Base-by-base conservation (phyloP, 345 rosid species). In the Nasturtium officinale region DNA sequence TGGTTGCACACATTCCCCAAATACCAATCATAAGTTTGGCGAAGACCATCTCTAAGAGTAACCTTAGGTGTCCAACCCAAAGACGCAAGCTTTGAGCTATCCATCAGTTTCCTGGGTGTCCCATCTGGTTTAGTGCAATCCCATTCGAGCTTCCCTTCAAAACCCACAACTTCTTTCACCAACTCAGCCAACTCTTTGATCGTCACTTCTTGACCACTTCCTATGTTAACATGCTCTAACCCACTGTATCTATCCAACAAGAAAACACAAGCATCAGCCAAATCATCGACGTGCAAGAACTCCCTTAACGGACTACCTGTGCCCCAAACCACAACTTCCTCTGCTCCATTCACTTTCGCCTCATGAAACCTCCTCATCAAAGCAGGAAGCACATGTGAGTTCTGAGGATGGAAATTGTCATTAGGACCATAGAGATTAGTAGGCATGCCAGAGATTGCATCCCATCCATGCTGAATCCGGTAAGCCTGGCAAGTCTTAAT, bases 271-370 rank as follows among this genome's bases (percentile, higher is more conserved):
- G 90, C 96, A 55, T 95, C 99, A 0, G 99, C 99, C 75, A 95
- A 70, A 80, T 95, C 99, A 75, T 95, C 99, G 0, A 95, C 99
- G 61, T 95, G 98, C 58, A 95, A 82, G 51, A 95, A 95, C 83
- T 95, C 99, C 81, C 98, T 85, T 73, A 95, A 77, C 0, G 99
- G 99, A 43, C 96, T 87, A 3, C 99, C 98, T 0, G 87, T 84
- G 4, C 99, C 99, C 99, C 99, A 95, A 28, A 91, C 98, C 45
- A 95, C 99, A 35, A 95, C 99, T 76, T 90, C 86, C 5, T 90
- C 85, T 0, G 88, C 92, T 8, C 77, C 67, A 9, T 73, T 82
- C 32, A 75, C 85, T 71, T 95, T 95, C 2, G 98, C 96, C 63
- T 87, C 89, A 6, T 91, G 99, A 35, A 95, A 91, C 74, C 99